A percentile compares a stretch with the other conserved stretches of the same genome.
Evolutionary conservation across 805 yeast genomes (phyloP).

Genomic region (Candida verbasci): DNA sequence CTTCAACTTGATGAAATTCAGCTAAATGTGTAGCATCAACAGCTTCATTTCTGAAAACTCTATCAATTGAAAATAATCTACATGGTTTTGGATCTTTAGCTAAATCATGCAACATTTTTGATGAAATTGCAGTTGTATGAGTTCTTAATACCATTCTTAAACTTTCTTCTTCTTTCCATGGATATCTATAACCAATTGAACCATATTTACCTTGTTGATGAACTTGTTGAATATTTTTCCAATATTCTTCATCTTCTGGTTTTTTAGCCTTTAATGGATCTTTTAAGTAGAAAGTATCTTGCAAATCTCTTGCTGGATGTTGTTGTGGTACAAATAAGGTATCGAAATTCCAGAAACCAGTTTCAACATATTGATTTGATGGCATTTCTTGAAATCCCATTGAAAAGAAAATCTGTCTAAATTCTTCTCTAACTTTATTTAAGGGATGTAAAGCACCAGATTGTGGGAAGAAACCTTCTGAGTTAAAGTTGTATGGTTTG

Average conservation of each 20-base stretch:
- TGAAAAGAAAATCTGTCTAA: conserved; percentile 94
- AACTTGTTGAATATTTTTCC: conserved; percentile 73
- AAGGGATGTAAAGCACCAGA: conserved; percentile 97
- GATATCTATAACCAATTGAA: conserved; percentile 96
- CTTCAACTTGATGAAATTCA: conserved; percentile 99
- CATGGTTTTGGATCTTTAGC: conserved; percentile 87
- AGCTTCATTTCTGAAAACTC: conserved; percentile 99
- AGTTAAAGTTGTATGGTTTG: conserved; percentile 93
- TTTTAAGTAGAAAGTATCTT: conserved; percentile 95
- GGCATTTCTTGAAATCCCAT: conserved; percentile 99
- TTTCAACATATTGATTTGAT: conserved; percentile 94
- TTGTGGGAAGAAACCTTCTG: conserved; percentile 83
- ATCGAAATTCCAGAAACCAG: conserved; percentile 99
- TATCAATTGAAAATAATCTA: conserved; percentile 91
- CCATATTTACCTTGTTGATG: conserved; percentile 91
- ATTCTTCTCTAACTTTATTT: conserved; percentile 95
- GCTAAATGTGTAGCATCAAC: conserved; percentile 99
- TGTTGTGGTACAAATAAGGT: conserved; percentile 96
- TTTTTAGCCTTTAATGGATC: conserved; percentile 80
- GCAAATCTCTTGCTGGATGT: conserved; percentile 99
- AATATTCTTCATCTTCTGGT: conserved; percentile 78
- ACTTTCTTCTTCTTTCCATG: conserved; percentile 92
- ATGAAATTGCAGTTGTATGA: conserved; percentile 93
- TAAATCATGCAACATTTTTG: conserved; percentile 79
- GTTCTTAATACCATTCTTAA: conserved; percentile 91